Base-by-base conservation (phyloP, 169 alveolate genomes). In the Plasmodium reichenowi region DNA sequence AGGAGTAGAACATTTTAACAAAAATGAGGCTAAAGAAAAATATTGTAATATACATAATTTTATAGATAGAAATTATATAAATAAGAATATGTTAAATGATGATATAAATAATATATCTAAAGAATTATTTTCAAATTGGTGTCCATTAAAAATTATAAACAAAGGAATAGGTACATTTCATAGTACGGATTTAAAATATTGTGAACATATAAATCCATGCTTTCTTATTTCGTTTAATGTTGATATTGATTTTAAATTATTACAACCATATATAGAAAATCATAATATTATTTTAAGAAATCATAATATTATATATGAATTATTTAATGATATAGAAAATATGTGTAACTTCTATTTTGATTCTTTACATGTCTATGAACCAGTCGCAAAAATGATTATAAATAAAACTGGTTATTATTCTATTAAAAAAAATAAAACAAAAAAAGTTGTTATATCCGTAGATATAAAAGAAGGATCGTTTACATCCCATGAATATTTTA, bases 241-340 rank as follows among this genome's bases (percentile, higher is more conserved):
- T 22, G 95, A 96, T 6, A 87, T 96, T 89, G 94, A 96, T 74
- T 75, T 86, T 2, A 62, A 87, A 13, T 47, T 88, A 15, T 67
- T 94, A 13, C 62, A 71, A 17, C 74, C 63, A 7, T 74, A 93
- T 6, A 54, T 54, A 12, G 58, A 75, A 67, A 58, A 26, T n/a
- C 71, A 70, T 48, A 78, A 73, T 32, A 95, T 94, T 17, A 66
- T 91, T 24, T 88, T 96, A 60, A 90, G 94, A 29, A 89, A 89
- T n/a, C 98, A 96, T 83, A 95, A 95, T 64, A 93, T 97, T 17
- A 97, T 97, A 3, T 97, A 96, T 86, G 94, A 96, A 74, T 91
- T 96, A 17, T 91, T 95, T 63, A 95, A 94, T 24, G 98, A 96
- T 64, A 32, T 97, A 13, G 96, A 96, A 76, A 66, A 90, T 47